phyloP scores from a whole-genome alignment of 495 filamentous ascomycete genomes.

The Xylona heveae region DNA sequence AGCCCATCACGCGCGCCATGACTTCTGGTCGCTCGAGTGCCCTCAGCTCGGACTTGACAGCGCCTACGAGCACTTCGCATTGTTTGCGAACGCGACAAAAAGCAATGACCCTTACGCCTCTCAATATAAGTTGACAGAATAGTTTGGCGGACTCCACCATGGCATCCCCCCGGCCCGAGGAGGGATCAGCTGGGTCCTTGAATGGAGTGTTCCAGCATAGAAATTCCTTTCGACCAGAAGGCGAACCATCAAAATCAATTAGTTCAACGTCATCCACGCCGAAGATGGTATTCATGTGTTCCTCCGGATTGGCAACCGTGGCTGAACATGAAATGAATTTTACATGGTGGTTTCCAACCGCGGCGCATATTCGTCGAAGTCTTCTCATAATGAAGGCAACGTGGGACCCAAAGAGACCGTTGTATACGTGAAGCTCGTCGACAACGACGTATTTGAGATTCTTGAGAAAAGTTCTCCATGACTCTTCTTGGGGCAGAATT shows the following conservation, averaged over 20 bases:
- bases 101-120: constrained; percentile 82
- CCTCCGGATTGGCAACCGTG: constrained; percentile 81
- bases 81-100: constrained; percentile 76
- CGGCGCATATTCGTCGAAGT: constrained; percentile 71
- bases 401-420: constrained; percentile 83
- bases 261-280: constrained; percentile 61
- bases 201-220: constrained; percentile 96
- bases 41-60: constrained; percentile 56
- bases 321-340: constrained; percentile 96
- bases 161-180: constrained; percentile 65
- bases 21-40: constrained; percentile 51
- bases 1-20: constrained; percentile 72
- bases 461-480: constrained; percentile 74
- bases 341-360: constrained; percentile 71
- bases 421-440: constrained; percentile 78
- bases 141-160: constrained; percentile 69
- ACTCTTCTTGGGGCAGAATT: constrained; percentile 77
- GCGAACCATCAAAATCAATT: constrained; percentile 82
- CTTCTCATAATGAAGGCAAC: constrained; percentile 89
- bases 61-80: constrained; percentile 68
- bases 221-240: constrained; percentile 85
- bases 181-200: constrained; percentile 72
- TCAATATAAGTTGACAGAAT: constrained; percentile 73
- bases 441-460: constrained; percentile 80
- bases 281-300: constrained; percentile 88